These are phyloP conservation scores for Vigna trinervia DNA, from an alignment of 306 rosid species.

Conservation along the genomic window DNA sequence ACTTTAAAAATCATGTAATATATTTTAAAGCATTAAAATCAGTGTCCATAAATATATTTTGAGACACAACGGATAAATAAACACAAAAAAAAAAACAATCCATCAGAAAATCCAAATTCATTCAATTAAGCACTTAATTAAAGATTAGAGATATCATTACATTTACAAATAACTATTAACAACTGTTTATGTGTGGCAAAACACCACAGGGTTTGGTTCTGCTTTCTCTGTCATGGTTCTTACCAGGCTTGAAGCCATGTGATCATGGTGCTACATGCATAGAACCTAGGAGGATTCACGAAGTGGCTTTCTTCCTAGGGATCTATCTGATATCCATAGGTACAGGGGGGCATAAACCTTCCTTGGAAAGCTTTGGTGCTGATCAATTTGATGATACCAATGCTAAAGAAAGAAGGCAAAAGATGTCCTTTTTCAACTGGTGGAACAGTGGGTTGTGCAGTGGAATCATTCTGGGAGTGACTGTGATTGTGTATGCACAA, in stretches of 20 bases:
- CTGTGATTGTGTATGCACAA: conserved; percentile 79
- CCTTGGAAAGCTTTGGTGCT: conserved; percentile 92
- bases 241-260: conserved; percentile 75
- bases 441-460: conserved; percentile 88
- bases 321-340: conserved; percentile 86
- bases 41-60: too few species aligned
- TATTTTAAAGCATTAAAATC: too few species aligned
- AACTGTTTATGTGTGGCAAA: conserved; percentile 17
- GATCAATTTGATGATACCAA: conserved; percentile 91
- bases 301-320: conserved; percentile 70
- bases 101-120: too few species aligned
- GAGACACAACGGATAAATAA: too few species aligned
- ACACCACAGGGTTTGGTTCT: conserved; percentile 74
- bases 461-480: conserved; percentile 86
- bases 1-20: too few species aligned
- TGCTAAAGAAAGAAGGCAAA: conserved; percentile 65
- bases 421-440: conserved; percentile 97
- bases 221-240: conserved; percentile 70
- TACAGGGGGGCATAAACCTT: conserved; percentile 95
- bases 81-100: too few species aligned
- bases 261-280: conserved; percentile 43
- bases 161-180: background rate
- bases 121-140: too few species aligned
- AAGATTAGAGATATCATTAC: too few species aligned
- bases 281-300: conserved; percentile 68